These are phyloP conservation scores for Cytospora leucostoma DNA, from an alignment of 2,329 filamentous ascomycete species.

Conservation along the genomic window DNA sequence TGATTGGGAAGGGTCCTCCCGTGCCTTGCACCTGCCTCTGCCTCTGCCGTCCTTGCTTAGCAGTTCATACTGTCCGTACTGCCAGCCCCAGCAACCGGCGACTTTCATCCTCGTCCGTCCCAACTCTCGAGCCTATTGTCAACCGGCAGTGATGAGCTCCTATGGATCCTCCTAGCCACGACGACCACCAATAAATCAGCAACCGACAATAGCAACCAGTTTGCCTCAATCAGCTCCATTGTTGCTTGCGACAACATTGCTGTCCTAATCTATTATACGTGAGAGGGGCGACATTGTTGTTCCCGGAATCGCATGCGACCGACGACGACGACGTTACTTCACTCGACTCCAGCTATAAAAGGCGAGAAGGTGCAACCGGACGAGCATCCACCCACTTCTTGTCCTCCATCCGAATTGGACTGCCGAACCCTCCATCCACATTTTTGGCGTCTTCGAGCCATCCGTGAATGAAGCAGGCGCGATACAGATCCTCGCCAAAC, in stretches of 20 bases:
- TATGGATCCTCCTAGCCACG: neutral
- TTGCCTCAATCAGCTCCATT: neutral
- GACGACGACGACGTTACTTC: neutral
- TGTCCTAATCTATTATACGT: neutral
- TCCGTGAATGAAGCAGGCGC: slow-evolving; percentile 4
- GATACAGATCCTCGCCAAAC: neutral
- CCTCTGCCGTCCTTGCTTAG: slow-evolving; percentile 14
- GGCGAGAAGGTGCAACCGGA: neutral
- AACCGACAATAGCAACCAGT: slow-evolving; percentile 8
- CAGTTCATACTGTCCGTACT: slow-evolving; percentile 10
- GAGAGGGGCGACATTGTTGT: slow-evolving; percentile 1
- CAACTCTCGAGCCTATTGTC: slow-evolving; percentile 10
- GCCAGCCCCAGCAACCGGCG: slow-evolving; percentile 8
- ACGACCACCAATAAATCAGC: slow-evolving; percentile 6
- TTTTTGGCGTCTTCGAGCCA: neutral
- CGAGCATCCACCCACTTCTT: neutral
- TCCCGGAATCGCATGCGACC: slow-evolving; percentile 4
- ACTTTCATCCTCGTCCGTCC: slow-evolving; percentile 14
- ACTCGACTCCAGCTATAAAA: slow-evolving; percentile 7
- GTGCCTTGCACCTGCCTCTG: slow-evolving; percentile 7
- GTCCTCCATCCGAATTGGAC: neutral
- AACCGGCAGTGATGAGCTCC: neutral
- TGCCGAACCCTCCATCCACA: neutral
- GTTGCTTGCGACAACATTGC: slow-evolving; percentile 18
- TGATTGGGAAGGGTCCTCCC: slow-evolving; percentile 19